Percentiles rank a stretch among this genome's conserved stretches.
Evolutionary conservation across 2,329 filamentous ascomycete species (phyloP).

Genomic region (Ophiostoma triangulosporum): DNA sequence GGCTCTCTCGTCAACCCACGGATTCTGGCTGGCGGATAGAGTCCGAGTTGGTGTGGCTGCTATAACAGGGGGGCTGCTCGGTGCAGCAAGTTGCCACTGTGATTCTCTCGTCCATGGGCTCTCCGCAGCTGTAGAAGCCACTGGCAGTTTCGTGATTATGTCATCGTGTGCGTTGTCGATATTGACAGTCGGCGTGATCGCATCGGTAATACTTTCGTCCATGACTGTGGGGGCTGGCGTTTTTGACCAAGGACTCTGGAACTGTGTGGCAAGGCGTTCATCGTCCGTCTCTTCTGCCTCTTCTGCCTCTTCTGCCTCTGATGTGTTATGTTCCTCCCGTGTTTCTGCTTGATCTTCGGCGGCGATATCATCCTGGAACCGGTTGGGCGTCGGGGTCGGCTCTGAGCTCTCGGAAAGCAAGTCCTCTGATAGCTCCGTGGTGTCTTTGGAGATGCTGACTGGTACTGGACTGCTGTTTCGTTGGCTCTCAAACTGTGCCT

Average conservation of each 20-base stretch:
- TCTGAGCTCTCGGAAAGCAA: no score
- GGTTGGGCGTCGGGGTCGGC: no score
- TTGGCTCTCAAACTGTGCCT: background rate
- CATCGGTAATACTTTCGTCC: background rate
- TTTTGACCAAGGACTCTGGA: conserved; percentile 14
- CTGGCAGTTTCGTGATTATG: background rate
- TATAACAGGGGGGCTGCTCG: background rate
- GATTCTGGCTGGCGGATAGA: conserved; percentile 8
- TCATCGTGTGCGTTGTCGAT: background rate
- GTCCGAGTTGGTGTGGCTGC: background rate
- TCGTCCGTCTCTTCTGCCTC: background rate
- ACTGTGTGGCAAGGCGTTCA: conserved; percentile 11
- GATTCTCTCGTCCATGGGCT: conserved; percentile 12
- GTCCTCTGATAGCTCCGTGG: no score
- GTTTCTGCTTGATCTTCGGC: no score
- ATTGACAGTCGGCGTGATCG: background rate
- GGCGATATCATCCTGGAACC: no score
- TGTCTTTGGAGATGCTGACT: background rate
- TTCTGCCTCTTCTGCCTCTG: no score
- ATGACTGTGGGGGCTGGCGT: background rate
- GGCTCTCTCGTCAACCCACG: conserved; percentile 6
- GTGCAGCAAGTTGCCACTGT: background rate
- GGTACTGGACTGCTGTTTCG: background rate
- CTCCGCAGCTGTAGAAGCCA: background rate
- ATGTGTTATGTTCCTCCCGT: no score